These are phyloP conservation scores for Carex arenaria DNA, from an alignment of 202 grass and related monocot species.

Conservation along the genomic window DNA sequence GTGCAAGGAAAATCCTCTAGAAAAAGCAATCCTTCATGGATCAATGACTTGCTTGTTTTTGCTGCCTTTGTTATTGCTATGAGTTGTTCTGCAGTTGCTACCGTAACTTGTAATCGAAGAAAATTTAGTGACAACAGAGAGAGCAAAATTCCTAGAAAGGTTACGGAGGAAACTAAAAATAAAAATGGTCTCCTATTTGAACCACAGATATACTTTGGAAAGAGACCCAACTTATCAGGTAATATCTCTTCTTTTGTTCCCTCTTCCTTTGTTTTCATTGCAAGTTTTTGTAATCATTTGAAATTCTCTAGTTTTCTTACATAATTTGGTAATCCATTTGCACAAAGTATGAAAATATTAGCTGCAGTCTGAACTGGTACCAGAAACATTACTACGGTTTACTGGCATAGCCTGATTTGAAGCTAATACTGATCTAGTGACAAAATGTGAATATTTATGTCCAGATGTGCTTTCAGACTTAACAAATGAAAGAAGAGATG, in stretches of 20 bases:
- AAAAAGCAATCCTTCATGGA: slow-evolving; percentile 39
- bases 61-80: slow-evolving; percentile 29
- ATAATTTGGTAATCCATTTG: neutral
- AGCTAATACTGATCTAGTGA: neutral
- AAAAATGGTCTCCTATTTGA: slow-evolving; percentile 7
- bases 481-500: slow-evolving; percentile 10
- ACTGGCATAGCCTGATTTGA: neutral
- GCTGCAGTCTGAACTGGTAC: neutral
- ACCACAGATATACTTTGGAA: slow-evolving; percentile 32
- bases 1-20: slow-evolving; percentile 26
- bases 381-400: neutral
- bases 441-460: neutral
- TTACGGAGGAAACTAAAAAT: neutral
- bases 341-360: neutral
- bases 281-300: neutral
- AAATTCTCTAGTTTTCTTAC: neutral
- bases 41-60: slow-evolving; percentile 28
- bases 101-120: slow-evolving; percentile 17
- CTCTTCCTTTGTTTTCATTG: neutral
- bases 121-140: neutral
- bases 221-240: slow-evolving; percentile 38
- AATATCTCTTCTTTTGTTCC: neutral
- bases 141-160: neutral
- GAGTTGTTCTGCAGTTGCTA: slow-evolving; percentile 24
- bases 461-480: slow-evolving; percentile 34